Evolutionary conservation across 129 eudicot species (phyloP), one percentile per base, ranked within the genome.

Genomic region (Flaveria linearis): DNA sequence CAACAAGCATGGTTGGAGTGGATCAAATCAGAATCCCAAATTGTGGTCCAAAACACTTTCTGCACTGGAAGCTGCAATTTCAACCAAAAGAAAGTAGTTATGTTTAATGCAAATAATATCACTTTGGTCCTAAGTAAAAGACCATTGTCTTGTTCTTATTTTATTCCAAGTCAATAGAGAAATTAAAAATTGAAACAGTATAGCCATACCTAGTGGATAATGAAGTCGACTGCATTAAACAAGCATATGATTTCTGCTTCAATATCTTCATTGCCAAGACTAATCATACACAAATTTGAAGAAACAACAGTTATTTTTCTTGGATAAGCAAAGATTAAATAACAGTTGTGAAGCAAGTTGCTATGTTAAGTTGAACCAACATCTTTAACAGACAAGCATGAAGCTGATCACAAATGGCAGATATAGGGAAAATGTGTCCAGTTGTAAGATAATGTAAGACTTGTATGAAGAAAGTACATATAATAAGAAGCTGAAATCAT

Each of bases 61-160:
- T 13, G 74, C 63, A 73, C 13, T 42, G 18, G 51, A 56, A 25
- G 76, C 82, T 78, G 82, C 82, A 79, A 49, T 47, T 18, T 42
- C 15, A 64, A 65, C 42, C 64, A 64, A 56, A 80, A 47, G 55
- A 61, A 78, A 60, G n/a, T 20, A 46, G 43, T 71, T 42, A 76
- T 26, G 18, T 45, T 25, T 46, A 18, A 12, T 26, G 60, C 71
- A 61, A 23, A 74, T 9, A 55, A 36, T 36, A 66, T 76, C 80
- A 49, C 73, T 64, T 76, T 49, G 65, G 16, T 65, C 66, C 23
- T 20, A 65, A 65, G 63, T 64, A 30, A 73, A 73, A 7, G n/a
- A 25, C 3, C n/a, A 30, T 53, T 33, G 53, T 53, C 33, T 36
- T 47, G 15, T 76, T 76, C 65, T 65, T 17, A 43, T 76, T 76